Conservation (phyloP, 2,329 filamentous ascomycete species). For the Gyromitra esculenta region DNA sequence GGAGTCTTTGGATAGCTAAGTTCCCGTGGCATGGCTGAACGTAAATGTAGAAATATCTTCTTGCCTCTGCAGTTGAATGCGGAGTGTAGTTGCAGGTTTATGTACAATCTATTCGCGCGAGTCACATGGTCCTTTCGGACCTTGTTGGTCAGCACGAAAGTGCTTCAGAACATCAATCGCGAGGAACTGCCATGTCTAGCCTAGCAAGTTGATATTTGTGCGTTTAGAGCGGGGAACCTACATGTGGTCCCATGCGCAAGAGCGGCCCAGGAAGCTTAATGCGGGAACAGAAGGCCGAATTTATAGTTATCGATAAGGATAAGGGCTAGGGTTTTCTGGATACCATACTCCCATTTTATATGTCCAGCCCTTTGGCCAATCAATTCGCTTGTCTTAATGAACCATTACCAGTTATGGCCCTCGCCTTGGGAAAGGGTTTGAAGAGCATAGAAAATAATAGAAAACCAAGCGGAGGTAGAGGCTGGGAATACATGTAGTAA, state of each 20-base stretch:
- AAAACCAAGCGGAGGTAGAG: background rate
- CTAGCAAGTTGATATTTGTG: constrained; percentile 1
- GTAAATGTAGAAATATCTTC: constrained; percentile 1
- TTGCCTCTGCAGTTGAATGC: background rate
- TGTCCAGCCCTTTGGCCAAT: background rate
- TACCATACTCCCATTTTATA: background rate
- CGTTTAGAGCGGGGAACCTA: background rate
- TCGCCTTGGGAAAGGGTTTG: background rate
- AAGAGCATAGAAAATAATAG: background rate
- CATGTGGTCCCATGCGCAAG: background rate
- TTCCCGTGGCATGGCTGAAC: constrained; percentile 61
- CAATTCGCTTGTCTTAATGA: too few relatives aligned
- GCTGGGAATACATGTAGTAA: background rate
- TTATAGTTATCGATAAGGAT: constrained; percentile 32
- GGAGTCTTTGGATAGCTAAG: constrained; percentile 72
- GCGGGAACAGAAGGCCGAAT: background rate
- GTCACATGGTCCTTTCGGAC: background rate
- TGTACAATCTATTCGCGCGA: constrained; percentile 15
- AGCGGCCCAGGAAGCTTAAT: background rate
- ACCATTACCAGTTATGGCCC: too few relatives aligned
- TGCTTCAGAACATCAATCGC: background rate
- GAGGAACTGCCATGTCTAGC: background rate
- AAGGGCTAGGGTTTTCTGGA: background rate
- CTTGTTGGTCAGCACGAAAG: background rate
- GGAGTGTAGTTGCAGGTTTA: constrained; percentile 30